phyloP scores from a whole-genome alignment of 2,329 filamentous ascomycete species.

The Paecilomyces variotii region DNA sequence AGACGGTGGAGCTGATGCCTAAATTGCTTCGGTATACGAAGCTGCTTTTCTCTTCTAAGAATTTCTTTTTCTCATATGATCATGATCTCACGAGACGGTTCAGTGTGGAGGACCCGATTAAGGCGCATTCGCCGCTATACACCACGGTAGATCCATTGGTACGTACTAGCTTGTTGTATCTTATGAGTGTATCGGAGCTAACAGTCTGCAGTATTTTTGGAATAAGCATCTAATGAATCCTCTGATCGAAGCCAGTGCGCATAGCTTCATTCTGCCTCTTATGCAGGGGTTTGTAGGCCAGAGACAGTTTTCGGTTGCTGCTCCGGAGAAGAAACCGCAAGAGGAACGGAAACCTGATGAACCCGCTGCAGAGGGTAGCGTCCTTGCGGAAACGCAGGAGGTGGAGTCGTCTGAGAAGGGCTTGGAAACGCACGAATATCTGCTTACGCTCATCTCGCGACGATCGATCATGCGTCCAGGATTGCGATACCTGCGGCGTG shows the following conservation, averaged over 20 bases:
- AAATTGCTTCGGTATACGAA: conserved; percentile 78
- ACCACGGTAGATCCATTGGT: conserved; percentile 63
- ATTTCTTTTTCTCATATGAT: conserved; percentile 95
- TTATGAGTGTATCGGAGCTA: background rate
- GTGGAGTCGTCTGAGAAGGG: conserved; percentile 16
- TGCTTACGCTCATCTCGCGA: conserved; percentile 87
- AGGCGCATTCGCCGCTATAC: conserved; percentile 55
- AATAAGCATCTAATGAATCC: conserved; percentile 67
- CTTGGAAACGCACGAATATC: conserved; percentile 44
- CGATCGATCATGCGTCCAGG: conserved; percentile 80
- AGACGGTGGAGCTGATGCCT: conserved; percentile 58
- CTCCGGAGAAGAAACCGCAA: conserved; percentile 9
- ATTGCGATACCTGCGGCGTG: conserved; percentile 79
- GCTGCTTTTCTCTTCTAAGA: conserved; percentile 74
- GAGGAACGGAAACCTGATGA: conserved; percentile 7
- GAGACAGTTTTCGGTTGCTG: conserved; percentile 65
- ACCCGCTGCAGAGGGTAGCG: conserved; percentile 18
- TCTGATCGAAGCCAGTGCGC: conserved; percentile 66
- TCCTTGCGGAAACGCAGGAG: conserved; percentile 37
- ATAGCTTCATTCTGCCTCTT: conserved; percentile 66
- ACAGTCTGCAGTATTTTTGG: conserved; percentile 68
- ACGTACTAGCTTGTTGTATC: conserved; percentile 15
- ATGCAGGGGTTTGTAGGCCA: conserved; percentile 96
- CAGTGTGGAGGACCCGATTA: conserved; percentile 30
- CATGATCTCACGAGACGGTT: conserved; percentile 73